These are phyloP conservation scores for Yamadazyma spencermartinsiae DNA, from an alignment of 1,139 yeast genomes.

Conservation along the genomic window DNA sequence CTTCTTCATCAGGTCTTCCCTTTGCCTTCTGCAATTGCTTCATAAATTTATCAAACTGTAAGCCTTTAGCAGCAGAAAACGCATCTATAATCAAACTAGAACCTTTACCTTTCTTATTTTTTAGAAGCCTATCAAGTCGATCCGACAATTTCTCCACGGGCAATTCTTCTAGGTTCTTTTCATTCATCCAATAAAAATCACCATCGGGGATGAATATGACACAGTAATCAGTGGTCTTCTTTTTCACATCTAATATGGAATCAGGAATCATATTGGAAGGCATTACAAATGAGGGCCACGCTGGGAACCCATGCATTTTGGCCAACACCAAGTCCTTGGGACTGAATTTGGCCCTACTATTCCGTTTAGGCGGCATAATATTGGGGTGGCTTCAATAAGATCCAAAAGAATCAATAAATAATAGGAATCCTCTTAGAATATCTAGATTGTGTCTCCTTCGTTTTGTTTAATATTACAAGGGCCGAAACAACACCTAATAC, in stretches of 20 bases:
- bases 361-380: constrained; percentile 30
- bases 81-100: constrained; percentile 41
- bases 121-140: constrained; percentile 32
- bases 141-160: constrained; percentile 29
- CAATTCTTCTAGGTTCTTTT: constrained; percentile 36
- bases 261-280: constrained; percentile 41
- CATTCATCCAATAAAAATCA: constrained; percentile 48
- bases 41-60: constrained; percentile 42
- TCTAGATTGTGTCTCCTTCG: too few species aligned
- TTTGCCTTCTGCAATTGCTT: constrained; percentile 24
- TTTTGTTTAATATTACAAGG: too few species aligned
- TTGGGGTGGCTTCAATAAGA: too few species aligned
- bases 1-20: constrained; percentile 21
- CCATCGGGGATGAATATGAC: constrained; percentile 53
- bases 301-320: constrained; percentile 50
- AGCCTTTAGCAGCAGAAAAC: constrained; percentile 38
- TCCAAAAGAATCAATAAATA: neutral
- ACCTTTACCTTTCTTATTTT: constrained; percentile 25
- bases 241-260: constrained; percentile 38
- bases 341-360: constrained; percentile 20
- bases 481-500: too few species aligned
- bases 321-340: constrained; percentile 45
- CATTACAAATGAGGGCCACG: constrained; percentile 53
- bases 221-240: constrained; percentile 41
- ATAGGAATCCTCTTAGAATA: neutral